A percentile compares a stretch with the other conserved stretches of the same genome.
These are phyloP conservation scores for Geotrichum histeridarum DNA, from an alignment of 1,139 yeast genomes.

Conservation along the genomic window DNA sequence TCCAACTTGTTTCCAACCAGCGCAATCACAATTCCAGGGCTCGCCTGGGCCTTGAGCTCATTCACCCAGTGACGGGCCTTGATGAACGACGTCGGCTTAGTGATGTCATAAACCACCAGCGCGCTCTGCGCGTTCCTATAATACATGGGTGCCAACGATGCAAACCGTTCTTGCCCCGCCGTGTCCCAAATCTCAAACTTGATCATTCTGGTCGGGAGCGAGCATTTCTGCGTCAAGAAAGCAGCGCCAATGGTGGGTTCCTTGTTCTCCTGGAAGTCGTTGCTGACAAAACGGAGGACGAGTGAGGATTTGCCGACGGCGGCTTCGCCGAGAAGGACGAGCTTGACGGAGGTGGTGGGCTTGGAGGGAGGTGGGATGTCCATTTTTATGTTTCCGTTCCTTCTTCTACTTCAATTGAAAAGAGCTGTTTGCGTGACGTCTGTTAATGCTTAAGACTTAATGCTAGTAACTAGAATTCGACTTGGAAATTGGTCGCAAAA, in stretches of 20 bases:
- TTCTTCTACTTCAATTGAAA: no score
- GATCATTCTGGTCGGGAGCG: slow-evolving; percentile 82
- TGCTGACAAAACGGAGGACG: slow-evolving; percentile 86
- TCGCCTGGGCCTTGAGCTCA: slow-evolving; percentile 92
- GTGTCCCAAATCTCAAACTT: slow-evolving; percentile 97
- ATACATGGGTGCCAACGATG: slow-evolving; percentile 95
- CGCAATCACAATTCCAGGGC: slow-evolving; percentile 85
- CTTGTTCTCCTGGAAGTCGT: slow-evolving; percentile 94
- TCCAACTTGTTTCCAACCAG: slow-evolving; percentile 91
- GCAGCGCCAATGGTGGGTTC: slow-evolving; percentile 99
- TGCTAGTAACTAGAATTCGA: no score
- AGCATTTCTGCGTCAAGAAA: slow-evolving; percentile 88
- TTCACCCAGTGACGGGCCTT: slow-evolving; percentile 99
- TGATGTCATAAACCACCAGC: slow-evolving; percentile 88
- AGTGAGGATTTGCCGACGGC: slow-evolving; percentile 96
- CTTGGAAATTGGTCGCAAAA: no score
- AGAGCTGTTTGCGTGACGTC: neutral
- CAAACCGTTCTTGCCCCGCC: slow-evolving; percentile 97
- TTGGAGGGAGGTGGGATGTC: slow-evolving; percentile 25
- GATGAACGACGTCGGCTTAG: slow-evolving; percentile 94
- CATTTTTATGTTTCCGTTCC: neutral
- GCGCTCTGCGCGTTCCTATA: slow-evolving; percentile 99
- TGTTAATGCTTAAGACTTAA: no score
- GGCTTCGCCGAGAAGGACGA: slow-evolving; percentile 91
- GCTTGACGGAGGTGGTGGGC: slow-evolving; percentile 71